Conservation (phyloP, 305 asterid species). For the Fraxinus velutina region DNA sequence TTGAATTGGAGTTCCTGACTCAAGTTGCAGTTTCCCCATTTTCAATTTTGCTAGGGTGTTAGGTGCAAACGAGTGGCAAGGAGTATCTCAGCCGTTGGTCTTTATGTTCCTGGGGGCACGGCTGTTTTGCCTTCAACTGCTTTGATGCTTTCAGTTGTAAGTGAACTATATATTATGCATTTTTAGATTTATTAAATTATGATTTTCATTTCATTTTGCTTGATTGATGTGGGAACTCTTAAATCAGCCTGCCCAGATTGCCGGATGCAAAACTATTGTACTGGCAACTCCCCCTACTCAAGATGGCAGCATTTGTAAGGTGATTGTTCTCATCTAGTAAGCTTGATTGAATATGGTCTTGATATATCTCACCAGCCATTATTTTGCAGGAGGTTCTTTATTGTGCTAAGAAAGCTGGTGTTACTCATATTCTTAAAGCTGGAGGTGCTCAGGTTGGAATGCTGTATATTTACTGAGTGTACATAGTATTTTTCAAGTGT, state of each 20-base stretch:
- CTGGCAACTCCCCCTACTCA: slow-evolving; percentile 89
- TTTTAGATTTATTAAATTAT: slow-evolving; percentile 12
- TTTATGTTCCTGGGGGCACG: slow-evolving; percentile 98
- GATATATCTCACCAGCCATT: slow-evolving; percentile 19
- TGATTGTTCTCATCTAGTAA: slow-evolving; percentile 28
- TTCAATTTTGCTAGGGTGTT: slow-evolving; percentile 64
- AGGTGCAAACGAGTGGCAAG: slow-evolving; percentile 94
- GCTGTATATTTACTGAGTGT: not conserved
- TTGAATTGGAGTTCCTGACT: slow-evolving; percentile 10
- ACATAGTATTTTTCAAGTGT: slow-evolving; percentile 1
- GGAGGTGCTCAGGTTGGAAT: slow-evolving; percentile 91
- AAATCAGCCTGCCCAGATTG: slow-evolving; percentile 94
- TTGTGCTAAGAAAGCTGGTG: slow-evolving; percentile 97
- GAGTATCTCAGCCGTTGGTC: slow-evolving; percentile 88
- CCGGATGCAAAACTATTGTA: slow-evolving; percentile 90
- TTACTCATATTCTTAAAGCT: slow-evolving; percentile 92
- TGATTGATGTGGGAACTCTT: slow-evolving; percentile 26
- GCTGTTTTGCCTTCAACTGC: slow-evolving; percentile 99
- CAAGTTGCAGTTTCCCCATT: slow-evolving; percentile 19
- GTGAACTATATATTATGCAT: slow-evolving; percentile 25
- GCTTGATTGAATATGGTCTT: not conserved
- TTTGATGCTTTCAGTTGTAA: slow-evolving; percentile 94
- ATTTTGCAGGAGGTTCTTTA: slow-evolving; percentile 76
- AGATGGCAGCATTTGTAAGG: slow-evolving; percentile 92
- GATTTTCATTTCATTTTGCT: slow-evolving; percentile 17